These are phyloP conservation scores for Lachnellula hyalina DNA, from an alignment of 2,329 filamentous ascomycete species.

Conservation along the genomic window DNA sequence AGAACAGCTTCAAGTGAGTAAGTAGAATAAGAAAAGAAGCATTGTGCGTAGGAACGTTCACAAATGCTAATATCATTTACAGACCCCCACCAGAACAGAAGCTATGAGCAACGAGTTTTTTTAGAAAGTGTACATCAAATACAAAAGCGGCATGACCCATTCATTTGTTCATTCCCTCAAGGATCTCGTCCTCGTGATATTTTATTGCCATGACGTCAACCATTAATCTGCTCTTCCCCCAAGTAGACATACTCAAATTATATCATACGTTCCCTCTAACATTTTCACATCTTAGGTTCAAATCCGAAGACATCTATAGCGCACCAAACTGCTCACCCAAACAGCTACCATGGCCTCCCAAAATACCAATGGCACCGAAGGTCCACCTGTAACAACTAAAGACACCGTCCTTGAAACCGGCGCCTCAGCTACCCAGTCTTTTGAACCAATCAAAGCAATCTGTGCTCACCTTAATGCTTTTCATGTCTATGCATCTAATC, in stretches of 20 bases:
- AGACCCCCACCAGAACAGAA: conserved; percentile 13
- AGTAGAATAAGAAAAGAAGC: conserved; percentile 8
- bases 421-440: conserved; percentile 56
- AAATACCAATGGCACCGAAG: conserved; percentile 10
- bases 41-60: neutral
- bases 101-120: neutral
- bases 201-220: neutral
- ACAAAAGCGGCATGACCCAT: neutral
- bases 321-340: neutral
- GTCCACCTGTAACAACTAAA: conserved; percentile 39
- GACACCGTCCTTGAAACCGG: conserved; percentile 58
- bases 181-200: neutral
- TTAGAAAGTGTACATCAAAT: neutral
- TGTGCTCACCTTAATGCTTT: conserved; percentile 83
- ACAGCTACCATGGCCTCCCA: conserved; percentile 10
- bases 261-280: too few relatives aligned
- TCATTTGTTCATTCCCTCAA: neutral
- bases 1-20: conserved; percentile 53
- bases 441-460: conserved; percentile 66
- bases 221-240: neutral
- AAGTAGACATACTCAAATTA: too few relatives aligned
- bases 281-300: too few relatives aligned
- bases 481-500: conserved; percentile 70
- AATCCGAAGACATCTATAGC: neutral
- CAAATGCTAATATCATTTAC: neutral